Evolutionary conservation across 1,139 yeast genomes (phyloP).

Genomic region (Zygoascus meyerae): DNA sequence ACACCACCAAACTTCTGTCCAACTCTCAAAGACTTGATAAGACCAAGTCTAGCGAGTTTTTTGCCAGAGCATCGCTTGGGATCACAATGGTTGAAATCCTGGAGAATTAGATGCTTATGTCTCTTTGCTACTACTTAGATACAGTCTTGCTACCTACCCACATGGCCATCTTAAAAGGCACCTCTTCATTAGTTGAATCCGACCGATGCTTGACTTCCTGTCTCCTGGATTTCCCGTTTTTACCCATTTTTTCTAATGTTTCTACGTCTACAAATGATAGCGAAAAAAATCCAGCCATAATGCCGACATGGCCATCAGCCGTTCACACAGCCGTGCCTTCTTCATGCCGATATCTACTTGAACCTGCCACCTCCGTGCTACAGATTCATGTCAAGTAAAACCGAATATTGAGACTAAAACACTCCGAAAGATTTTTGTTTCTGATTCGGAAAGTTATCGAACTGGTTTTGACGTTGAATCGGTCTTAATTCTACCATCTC

Average conservation of each 20-base stretch:
- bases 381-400: too few species aligned
- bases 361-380: too few species aligned
- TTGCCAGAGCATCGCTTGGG: conserved; percentile 97
- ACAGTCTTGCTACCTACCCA: conserved; percentile 30
- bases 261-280: too few species aligned
- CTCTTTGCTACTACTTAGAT: neutral
- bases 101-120: neutral
- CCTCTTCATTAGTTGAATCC: conserved; percentile 17
- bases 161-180: conserved; percentile 40
- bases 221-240: conserved; percentile 1
- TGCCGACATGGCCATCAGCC: too few species aligned
- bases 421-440: too few species aligned
- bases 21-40: conserved; percentile 67
- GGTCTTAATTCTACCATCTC: too few species aligned
- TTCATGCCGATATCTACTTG: too few species aligned
- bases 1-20: conserved; percentile 92
- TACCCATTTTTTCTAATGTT: neutral
- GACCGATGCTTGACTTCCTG: conserved; percentile 20
- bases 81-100: conserved; percentile 95
- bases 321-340: too few species aligned
- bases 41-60: conserved; percentile 81
- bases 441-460: too few species aligned
- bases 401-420: too few species aligned
- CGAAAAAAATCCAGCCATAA: too few species aligned
- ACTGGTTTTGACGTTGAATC: too few species aligned